Conservation (phyloP, 257 asterid genomes). For the Petunia axillaris region DNA sequence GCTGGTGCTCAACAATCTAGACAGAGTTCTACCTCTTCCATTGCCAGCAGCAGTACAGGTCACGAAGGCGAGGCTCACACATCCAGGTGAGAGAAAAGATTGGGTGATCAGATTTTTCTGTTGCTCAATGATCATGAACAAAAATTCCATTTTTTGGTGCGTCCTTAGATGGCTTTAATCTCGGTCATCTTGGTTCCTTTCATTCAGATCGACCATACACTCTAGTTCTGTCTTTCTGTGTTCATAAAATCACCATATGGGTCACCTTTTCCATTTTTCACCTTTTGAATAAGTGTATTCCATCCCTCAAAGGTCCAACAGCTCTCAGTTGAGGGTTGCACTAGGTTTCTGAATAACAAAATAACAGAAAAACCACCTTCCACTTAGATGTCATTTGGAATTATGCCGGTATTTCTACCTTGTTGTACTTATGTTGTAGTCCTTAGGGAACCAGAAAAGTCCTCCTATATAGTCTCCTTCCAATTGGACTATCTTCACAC, state of each 20-base stretch:
- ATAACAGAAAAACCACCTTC: slow-evolving; percentile 26
- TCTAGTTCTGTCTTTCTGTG: slow-evolving; percentile 41
- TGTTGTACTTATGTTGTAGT: slow-evolving; percentile 45
- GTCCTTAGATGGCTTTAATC: slow-evolving; percentile 36
- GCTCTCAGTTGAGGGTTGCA: slow-evolving; percentile 28
- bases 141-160: slow-evolving; percentile 41
- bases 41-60: slow-evolving; percentile 31
- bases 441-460: slow-evolving; percentile 34
- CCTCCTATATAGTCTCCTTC: slow-evolving; percentile 42
- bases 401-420: slow-evolving; percentile 44
- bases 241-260: not conserved
- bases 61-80: slow-evolving; percentile 52
- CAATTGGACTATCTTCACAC: slow-evolving; percentile 39
- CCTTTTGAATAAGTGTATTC: slow-evolving; percentile 43
- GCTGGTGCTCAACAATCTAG: slow-evolving; percentile 46
- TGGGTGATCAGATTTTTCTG: slow-evolving; percentile 23
- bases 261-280: not conserved
- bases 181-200: slow-evolving; percentile 39
- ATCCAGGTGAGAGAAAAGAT: slow-evolving; percentile 49
- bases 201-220: slow-evolving; percentile 33
- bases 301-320: slow-evolving; percentile 25
- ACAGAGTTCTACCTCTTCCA: slow-evolving; percentile 40
- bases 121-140: slow-evolving; percentile 21
- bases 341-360: slow-evolving; percentile 36
- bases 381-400: slow-evolving; percentile 28